Conservation (phyloP, 2,329 filamentous ascomycete genomes). For the Xylaria hypoxylon region DNA sequence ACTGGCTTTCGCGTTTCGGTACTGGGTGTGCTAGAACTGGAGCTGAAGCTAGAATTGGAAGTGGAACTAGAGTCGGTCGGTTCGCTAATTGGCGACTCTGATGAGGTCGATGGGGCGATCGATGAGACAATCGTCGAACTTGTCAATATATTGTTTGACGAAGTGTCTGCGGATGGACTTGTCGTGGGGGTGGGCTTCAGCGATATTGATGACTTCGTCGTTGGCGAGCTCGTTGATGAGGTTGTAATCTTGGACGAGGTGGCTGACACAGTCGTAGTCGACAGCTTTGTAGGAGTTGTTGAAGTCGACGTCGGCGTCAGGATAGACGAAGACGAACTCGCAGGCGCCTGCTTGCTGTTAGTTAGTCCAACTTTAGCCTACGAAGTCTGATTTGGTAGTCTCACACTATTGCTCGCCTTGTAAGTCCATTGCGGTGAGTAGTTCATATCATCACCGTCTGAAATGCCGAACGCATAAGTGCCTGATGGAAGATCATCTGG, state of each 20-base stretch:
- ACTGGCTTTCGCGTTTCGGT: background rate
- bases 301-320: background rate
- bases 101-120: background rate
- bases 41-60: too few species aligned
- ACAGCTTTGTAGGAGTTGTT: background rate
- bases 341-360: background rate
- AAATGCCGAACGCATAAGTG: constrained; percentile 17
- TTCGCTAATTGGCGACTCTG: background rate
- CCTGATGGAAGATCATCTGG: constrained; percentile 17
- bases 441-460: constrained; percentile 8
- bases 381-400: background rate
- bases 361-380: background rate
- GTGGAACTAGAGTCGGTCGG: background rate
- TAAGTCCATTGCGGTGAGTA: constrained; percentile 26
- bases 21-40: background rate
- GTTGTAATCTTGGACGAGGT: background rate
- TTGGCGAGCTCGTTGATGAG: background rate
- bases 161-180: background rate
- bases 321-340: background rate
- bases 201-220: background rate
- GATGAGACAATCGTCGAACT: background rate
- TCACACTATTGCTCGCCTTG: background rate
- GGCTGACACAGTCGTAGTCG: background rate
- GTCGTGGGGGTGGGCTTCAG: background rate
- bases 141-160: background rate